These are phyloP conservation scores for Tillandsia fasciculata DNA, from an alignment of 176 grass and related monocot species.

Conservation along the genomic window DNA sequence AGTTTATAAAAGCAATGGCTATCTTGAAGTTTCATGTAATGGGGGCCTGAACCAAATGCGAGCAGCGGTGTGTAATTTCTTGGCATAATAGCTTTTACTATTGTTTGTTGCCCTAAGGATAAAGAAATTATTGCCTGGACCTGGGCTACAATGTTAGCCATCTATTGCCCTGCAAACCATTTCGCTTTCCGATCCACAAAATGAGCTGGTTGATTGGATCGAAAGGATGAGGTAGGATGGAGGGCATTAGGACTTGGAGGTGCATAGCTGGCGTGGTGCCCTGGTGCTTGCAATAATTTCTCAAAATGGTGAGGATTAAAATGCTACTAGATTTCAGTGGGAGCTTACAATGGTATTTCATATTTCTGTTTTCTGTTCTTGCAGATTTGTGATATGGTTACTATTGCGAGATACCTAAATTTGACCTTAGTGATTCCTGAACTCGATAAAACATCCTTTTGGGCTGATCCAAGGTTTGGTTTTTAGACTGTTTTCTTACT, in stretches of 20 bases:
- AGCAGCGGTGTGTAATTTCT: slow-evolving; percentile 54
- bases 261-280: too few relatives aligned
- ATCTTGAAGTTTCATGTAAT: slow-evolving; percentile 81
- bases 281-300: too few relatives aligned
- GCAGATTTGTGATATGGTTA: slow-evolving; percentile 97
- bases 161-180: too few relatives aligned
- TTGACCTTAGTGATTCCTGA: slow-evolving; percentile 88
- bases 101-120: not conserved
- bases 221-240: too few relatives aligned
- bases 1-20: slow-evolving; percentile 84
- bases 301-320: too few relatives aligned
- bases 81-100: too few relatives aligned
- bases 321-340: too few relatives aligned
- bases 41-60: slow-evolving; percentile 97
- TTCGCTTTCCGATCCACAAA: too few relatives aligned
- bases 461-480: slow-evolving; percentile 92
- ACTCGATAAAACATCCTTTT: slow-evolving; percentile 98
- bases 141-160: too few relatives aligned
- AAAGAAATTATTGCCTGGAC: too few relatives aligned
- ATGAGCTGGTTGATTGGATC: too few relatives aligned
- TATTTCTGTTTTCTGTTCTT: slow-evolving; percentile 17
- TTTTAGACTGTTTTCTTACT: not conserved
- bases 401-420: slow-evolving; percentile 80
- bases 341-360: slow-evolving; percentile 3
- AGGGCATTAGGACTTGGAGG: too few relatives aligned